These are phyloP conservation scores for Viola odorata DNA, from an alignment of 345 rosid genomes.

Conservation along the genomic window DNA sequence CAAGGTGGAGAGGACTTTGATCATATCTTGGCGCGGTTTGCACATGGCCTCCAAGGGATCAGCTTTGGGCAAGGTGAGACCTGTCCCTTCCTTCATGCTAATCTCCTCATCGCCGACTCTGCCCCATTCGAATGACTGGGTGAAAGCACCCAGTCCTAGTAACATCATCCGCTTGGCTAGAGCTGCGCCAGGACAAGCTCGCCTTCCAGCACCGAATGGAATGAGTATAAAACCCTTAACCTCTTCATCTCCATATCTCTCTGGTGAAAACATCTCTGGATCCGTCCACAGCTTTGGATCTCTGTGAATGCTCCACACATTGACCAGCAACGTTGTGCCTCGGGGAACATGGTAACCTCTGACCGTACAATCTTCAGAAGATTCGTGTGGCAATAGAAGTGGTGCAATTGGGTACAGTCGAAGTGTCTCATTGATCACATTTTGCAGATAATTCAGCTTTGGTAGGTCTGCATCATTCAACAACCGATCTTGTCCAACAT, in stretches of 20 bases:
- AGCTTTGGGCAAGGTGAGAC: conserved; percentile 24
- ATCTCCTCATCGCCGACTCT: conserved; percentile 7
- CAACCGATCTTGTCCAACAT: conserved; percentile 13
- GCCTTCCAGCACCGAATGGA: conserved; percentile 30
- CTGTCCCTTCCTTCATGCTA: conserved; percentile 16
- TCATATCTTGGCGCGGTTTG: conserved; percentile 17
- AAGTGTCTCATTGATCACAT: conserved; percentile 18
- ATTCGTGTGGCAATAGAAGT: conserved; percentile 25
- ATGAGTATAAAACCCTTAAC: conserved; percentile 16
- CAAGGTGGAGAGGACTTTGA: conserved; percentile 17
- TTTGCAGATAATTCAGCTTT: conserved; percentile 18
- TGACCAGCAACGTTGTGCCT: conserved; percentile 22
- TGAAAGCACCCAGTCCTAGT: conserved; percentile 20
- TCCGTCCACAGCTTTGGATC: conserved; percentile 32
- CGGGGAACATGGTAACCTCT: conserved; percentile 22
- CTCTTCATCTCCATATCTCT: conserved; percentile 30
- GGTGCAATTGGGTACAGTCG: conserved; percentile 24
- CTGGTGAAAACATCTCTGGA: conserved; percentile 25
- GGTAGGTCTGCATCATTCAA: conserved; percentile 23
- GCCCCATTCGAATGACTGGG: conserved; percentile 34
- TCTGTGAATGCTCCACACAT: conserved; percentile 21
- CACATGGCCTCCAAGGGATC: conserved; percentile 27
- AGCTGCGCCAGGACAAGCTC: conserved; percentile 25
- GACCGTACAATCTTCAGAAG: conserved; percentile 16
- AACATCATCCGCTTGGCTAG: conserved; percentile 21